These are phyloP conservation scores for Urtica urens DNA, from an alignment of 306 rosid species.

Conservation along the genomic window DNA sequence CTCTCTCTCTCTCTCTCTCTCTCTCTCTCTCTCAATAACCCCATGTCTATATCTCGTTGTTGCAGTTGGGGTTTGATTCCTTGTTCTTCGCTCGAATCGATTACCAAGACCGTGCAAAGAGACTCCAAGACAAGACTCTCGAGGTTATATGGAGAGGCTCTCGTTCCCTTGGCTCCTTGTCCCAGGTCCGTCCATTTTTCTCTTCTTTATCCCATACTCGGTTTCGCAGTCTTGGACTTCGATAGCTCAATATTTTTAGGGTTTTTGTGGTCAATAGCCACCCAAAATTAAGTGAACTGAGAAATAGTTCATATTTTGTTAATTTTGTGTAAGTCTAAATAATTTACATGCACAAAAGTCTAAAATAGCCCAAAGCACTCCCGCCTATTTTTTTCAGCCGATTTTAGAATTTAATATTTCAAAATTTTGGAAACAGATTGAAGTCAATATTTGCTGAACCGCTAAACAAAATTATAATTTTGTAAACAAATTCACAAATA, in stretches of 20 bases:
- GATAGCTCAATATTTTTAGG: no score
- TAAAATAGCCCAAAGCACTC: no score
- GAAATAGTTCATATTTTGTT: not conserved
- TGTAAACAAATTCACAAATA: no score
- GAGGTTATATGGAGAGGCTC: slow-evolving; percentile 81
- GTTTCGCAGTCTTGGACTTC: not conserved
- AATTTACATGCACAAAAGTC: no score
- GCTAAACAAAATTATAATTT: no score
- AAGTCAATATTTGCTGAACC: no score
- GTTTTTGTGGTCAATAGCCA: not conserved
- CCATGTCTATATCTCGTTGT: slow-evolving; percentile 10
- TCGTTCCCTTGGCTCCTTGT: slow-evolving; percentile 57
- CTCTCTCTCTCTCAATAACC: not conserved
- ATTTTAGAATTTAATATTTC: no score
- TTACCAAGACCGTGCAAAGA: slow-evolving; percentile 71
- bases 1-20: not conserved
- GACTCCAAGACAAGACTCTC: slow-evolving; percentile 54
- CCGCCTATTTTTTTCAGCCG: no score
- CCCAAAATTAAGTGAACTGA: slow-evolving; percentile 2
- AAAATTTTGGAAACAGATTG: no score
- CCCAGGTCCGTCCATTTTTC: slow-evolving; percentile 41
- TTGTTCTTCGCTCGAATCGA: slow-evolving; percentile 71
- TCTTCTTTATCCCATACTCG: slow-evolving; percentile 5
- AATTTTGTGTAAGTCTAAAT: no score
- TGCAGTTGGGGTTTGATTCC: slow-evolving; percentile 84